A percentile compares a stretch with the other conserved stretches of the same genome.
Evolutionary conservation across 108 stramenopile species (phyloP).

Genomic region (Aurantiochytrium sp.): DNA sequence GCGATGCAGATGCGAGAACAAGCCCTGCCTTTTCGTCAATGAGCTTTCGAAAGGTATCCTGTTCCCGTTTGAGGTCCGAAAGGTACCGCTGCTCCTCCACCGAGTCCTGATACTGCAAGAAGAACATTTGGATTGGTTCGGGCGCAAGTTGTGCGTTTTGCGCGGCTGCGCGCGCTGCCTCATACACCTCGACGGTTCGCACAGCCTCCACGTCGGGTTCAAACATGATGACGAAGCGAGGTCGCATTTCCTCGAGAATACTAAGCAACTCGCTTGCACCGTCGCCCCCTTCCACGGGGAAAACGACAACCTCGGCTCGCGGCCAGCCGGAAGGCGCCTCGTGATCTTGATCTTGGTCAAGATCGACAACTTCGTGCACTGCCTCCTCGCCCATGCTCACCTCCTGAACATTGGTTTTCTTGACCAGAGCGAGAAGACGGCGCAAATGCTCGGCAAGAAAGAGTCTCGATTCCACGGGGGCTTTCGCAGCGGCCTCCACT

Average conservation of each 20-base stretch:
- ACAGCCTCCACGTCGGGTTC: conserved; percentile 77
- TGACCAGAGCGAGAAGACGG: background rate
- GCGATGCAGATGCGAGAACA: background rate
- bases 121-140: conserved; percentile 61
- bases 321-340: conserved; percentile 30
- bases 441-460: background rate
- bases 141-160: conserved; percentile 19
- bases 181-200: conserved; percentile 70
- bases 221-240: conserved; percentile 73
- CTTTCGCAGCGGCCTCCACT: background rate
- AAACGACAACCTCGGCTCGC: conserved; percentile 46
- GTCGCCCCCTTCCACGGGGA: conserved; percentile 55
- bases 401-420: no score
- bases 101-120: conserved; percentile 79
- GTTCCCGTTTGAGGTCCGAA: conserved; percentile 73
- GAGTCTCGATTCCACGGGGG: background rate
- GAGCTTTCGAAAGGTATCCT: conserved; percentile 78
- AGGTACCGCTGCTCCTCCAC: conserved; percentile 86
- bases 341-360: conserved; percentile 30
- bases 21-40: conserved; percentile 73
- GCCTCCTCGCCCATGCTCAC: no score
- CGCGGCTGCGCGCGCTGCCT: conserved; percentile 25
- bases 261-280: conserved; percentile 56
- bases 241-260: conserved; percentile 68
- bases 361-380: no score